phyloP scores from a whole-genome alignment of 1,139 yeast genomes.

The Candida sp. region DNA sequence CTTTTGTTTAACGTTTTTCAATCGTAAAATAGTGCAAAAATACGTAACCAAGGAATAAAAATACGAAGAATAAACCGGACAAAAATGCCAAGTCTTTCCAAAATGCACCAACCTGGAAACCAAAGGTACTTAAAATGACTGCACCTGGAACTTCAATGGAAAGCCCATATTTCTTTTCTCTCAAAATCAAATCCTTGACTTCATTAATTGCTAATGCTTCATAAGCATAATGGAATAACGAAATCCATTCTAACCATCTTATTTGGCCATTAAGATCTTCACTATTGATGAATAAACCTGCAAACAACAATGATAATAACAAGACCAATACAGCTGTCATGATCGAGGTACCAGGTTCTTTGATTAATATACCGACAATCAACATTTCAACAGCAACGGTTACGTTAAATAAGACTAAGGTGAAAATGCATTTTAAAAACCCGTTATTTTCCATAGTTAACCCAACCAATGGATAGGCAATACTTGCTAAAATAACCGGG shows the following conservation, averaged over 20 bases:
- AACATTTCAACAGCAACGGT: constrained; percentile 84
- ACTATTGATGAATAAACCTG: constrained; percentile 88
- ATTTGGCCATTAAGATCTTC: constrained; percentile 70
- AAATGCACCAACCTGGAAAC: constrained; percentile 80
- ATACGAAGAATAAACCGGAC: constrained; percentile 44
- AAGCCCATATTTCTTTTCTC: constrained; percentile 87
- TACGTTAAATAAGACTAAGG: constrained; percentile 77
- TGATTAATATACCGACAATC: constrained; percentile 79
- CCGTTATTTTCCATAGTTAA: constrained; percentile 75
- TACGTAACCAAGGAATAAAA: constrained; percentile 66
- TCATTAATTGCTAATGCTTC: constrained; percentile 92
- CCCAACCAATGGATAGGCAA: constrained; percentile 89
- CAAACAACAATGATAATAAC: constrained; percentile 82
- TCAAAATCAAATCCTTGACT: constrained; percentile 81
- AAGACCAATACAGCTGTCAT: constrained; percentile 82
- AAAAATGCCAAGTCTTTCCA: constrained; percentile 60
- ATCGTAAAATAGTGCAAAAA: constrained; percentile 71
- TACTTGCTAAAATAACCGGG: constrained; percentile 76
- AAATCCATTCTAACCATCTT: constrained; percentile 77
- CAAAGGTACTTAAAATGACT: constrained; percentile 90
- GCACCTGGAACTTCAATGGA: constrained; percentile 99
- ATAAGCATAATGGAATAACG: constrained; percentile 93
- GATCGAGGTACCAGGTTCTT: constrained; percentile 93
- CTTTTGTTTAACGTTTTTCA: constrained; percentile 54
- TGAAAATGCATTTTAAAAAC: constrained; percentile 64